Base-by-base conservation (phyloP, 2,329 filamentous ascomycete genomes). In the Trichoderma afroharzianum region DNA sequence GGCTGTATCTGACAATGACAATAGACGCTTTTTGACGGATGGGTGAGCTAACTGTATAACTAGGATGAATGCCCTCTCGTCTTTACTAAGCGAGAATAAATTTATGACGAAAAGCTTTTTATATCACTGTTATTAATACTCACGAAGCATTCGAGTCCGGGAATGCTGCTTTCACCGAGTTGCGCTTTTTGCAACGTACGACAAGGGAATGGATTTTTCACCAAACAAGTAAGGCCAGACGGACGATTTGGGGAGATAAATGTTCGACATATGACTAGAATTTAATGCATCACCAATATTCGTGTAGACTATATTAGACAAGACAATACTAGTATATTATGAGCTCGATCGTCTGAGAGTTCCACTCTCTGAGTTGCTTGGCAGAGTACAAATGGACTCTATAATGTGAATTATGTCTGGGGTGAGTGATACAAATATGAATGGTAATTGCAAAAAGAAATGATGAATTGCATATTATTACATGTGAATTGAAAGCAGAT, bases 41-140 rank as follows among this genome's bases (percentile, higher is more conserved):
- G 1, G 59, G 3, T 47, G 36, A 18, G n/a, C 66, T 68, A 50
- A 68, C 14, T 4, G 2, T 24, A 3, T n/a, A 0, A 7, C 8
- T 32, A 68, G 66, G 66, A 68, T 47, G 66, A 68, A 68, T 68
- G 66, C n/a, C 66, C 66, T 5, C 55, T 68, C 12, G 66, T 68
- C 33, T 68, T 68, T 50, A 61, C 55, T 0, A 50, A 47, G n/a
- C 55, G 66, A 15, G 21, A 30, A 33, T 68, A 24, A 47, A 3
- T 8, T 39, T n/a, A n/a, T 5, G 21, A 26, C n/a, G 3, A n/a
- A 28, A 28, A 24, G 9, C 5, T 24, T 24, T 1, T 57, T n/a
- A 11, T 30, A 30, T 11, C 21, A 30, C n/a, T n/a, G n/a, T 15
- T 43, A 63, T 28, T 30, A 28, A 47, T 28, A 21, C 5, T 12